Evolutionary conservation across 148 eudicot genomes (phyloP).

Genomic region (Chenopodium berlandieri): DNA sequence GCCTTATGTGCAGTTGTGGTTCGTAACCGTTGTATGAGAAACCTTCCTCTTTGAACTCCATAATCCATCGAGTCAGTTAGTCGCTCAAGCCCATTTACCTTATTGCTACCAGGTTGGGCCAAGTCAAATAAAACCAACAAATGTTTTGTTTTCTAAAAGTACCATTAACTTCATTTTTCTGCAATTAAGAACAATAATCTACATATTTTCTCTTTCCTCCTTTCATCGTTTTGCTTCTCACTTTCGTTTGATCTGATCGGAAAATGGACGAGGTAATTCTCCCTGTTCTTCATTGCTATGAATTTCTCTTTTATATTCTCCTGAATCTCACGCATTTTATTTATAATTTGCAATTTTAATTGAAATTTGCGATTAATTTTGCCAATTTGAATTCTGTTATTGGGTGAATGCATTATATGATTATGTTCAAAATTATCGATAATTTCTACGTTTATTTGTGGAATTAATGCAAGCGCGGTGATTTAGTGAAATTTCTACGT

Average conservation of each 20-base stretch:
- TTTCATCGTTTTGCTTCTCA: neutral
- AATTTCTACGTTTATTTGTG: neutral
- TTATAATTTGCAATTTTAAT: neutral
- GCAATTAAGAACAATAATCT: neutral
- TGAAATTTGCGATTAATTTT: no score
- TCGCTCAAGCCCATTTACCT: neutral
- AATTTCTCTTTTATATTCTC: neutral
- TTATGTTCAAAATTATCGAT: neutral
- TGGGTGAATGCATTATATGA: neutral
- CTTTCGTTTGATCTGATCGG: slow-evolving; percentile 18
- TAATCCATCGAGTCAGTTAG: no score
- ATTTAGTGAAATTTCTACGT: neutral
- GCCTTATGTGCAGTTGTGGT: no score
- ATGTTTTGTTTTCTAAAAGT: no score
- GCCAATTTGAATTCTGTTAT: neutral
- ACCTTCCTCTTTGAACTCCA: no score
- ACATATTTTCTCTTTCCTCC: slow-evolving; percentile 14
- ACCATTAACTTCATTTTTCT: neutral
- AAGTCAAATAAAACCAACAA: neutral
- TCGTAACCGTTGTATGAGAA: no score
- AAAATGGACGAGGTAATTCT: slow-evolving; percentile 37
- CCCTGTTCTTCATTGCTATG: neutral
- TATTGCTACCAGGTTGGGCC: neutral
- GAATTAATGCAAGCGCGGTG: neutral
- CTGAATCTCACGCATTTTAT: neutral